Base-by-base conservation (phyloP, 192 early-diverging fungal genomes). In the Helicostylum pulchrum region DNA sequence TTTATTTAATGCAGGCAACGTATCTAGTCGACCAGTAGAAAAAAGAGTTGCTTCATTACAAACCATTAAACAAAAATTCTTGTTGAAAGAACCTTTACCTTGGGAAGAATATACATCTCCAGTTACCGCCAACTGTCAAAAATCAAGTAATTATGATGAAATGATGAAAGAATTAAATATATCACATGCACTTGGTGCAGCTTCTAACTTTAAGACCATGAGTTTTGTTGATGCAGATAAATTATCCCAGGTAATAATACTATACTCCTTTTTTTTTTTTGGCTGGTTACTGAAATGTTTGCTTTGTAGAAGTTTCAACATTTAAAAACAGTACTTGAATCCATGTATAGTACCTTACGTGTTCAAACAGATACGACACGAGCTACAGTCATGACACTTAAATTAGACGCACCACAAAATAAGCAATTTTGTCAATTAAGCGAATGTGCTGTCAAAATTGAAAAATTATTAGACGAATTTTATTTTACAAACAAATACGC, bases 331-430 rank as follows among this genome's bases (percentile, higher is more conserved):
- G 19, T 34, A 56, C 31, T 31, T 1, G 54, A 56, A 39, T 36
- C 54, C 30, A n/a, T 56, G 31, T 56, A 56, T 36, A 30, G 34
- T 17, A 17, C 31, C 31, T 36, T 56, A 56, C 54, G 34, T 17
- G 54, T 56, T 56, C 54, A 56, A 56, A 56, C 54, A 0, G 31
- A 56, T 56, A 56, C 54, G 17, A 30, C 31, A 17, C 54, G 54
- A 19, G 54, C 54, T 36, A 56, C 54, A 10, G 54, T 56, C 4
- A 34, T 34, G 6, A 56, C 54, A 31, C 54, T 56, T 56, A 30
- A 34, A 19, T 32, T 56, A 19, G 54, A 56, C 10, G 8, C 34
- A 30, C 34, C 34, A 6, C 17, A 30, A 56, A 30, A 39, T n/a
- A n/a, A 34, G 36, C 31, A 56, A 56, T 4, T 34, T 7, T 17